Evolutionary conservation across 257 asterid species (phyloP).

Genomic region (Solanum clarkiae): DNA sequence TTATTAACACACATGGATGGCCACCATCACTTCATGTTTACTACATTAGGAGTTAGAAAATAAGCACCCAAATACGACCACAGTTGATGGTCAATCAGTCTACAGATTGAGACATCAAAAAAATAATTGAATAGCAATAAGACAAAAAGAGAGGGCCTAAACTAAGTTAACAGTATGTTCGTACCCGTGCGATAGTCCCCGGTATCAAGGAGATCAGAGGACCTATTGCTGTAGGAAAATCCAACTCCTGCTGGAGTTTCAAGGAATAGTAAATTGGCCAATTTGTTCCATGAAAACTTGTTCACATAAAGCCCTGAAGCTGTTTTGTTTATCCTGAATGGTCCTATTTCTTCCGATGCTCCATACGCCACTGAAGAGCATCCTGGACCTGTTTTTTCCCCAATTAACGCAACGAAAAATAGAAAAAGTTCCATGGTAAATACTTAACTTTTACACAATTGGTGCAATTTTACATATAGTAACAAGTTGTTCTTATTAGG

Average conservation of each 20-base stretch:
- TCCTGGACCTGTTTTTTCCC: slow-evolving; percentile 56
- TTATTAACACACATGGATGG: neutral
- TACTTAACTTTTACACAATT: neutral
- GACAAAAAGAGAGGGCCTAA: neutral
- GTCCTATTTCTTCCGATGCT: slow-evolving; percentile 95
- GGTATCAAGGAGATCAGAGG: slow-evolving; percentile 71
- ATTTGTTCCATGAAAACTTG: slow-evolving; percentile 77
- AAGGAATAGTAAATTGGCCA: slow-evolving; percentile 66
- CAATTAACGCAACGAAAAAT: too few species aligned
- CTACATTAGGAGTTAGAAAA: neutral
- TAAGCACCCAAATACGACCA: neutral
- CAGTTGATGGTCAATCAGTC: neutral
- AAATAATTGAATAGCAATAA: neutral
- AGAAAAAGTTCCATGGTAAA: neutral
- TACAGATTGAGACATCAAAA: neutral
- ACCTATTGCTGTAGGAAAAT: slow-evolving; percentile 69
- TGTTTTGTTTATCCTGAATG: slow-evolving; percentile 54
- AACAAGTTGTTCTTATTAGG: neutral
- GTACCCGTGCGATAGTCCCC: slow-evolving; percentile 86
- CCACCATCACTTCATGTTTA: neutral
- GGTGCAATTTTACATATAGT: neutral
- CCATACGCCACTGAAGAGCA: slow-evolving; percentile 98
- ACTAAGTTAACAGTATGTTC: neutral
- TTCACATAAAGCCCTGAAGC: slow-evolving; percentile 56
- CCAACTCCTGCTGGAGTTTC: slow-evolving; percentile 98